phyloP scores from a whole-genome alignment of 2,329 filamentous ascomycete species.

The Calonectria pseudoreteaudii region DNA sequence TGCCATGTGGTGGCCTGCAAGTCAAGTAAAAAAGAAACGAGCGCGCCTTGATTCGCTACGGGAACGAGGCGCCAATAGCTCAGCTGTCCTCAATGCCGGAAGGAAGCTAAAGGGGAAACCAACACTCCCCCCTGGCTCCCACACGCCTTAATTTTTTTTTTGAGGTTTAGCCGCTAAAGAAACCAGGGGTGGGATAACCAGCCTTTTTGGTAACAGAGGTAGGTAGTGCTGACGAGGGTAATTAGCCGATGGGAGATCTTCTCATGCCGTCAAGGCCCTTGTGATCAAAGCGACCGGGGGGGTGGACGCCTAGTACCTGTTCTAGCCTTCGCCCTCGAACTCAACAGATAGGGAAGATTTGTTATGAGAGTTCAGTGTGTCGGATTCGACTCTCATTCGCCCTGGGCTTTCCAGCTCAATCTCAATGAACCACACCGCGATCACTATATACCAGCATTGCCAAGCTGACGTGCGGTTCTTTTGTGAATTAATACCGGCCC shows the following conservation, averaged over 20 bases:
- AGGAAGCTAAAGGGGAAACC: neutral
- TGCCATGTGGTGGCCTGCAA: slow-evolving; percentile 12
- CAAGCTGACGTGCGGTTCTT: neutral
- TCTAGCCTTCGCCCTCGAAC: neutral
- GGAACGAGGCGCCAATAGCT: neutral
- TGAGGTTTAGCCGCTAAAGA: neutral
- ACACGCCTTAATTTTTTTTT: neutral
- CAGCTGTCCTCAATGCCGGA: neutral
- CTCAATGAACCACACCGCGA: neutral
- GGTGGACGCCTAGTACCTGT: neutral
- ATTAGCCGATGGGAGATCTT: slow-evolving; percentile 4
- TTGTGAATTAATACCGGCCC: neutral
- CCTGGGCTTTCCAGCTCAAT: neutral
- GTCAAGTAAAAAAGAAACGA: neutral
- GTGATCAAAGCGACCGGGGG: neutral
- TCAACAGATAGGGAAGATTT: neutral
- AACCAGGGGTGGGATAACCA: neutral
- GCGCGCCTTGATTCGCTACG: neutral
- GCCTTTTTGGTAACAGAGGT: neutral
- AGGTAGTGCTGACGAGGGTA: slow-evolving; percentile 4
- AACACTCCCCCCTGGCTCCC: neutral
- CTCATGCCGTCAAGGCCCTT: neutral
- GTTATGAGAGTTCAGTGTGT: neutral
- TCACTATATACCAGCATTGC: neutral
- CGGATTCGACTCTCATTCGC: neutral